phyloP scores from a whole-genome alignment of 2,329 filamentous ascomycete species.

The Setomelanomma holmii region DNA sequence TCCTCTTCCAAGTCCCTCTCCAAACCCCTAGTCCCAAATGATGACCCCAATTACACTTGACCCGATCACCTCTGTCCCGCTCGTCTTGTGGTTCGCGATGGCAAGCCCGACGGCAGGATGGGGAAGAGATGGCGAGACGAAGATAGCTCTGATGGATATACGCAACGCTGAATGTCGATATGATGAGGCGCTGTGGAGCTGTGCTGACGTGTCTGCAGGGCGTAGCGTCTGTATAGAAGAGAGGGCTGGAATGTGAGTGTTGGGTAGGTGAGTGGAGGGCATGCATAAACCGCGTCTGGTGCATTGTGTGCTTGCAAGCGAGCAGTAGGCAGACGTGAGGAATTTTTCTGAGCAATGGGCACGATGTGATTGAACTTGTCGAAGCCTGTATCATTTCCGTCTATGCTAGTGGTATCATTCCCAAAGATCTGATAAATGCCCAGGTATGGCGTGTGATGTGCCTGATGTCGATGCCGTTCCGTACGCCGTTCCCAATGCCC shows the following conservation, averaged over 20 bases:
- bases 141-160: constrained; percentile 5
- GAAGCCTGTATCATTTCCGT: not conserved
- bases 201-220: not conserved
- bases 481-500: not conserved
- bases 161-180: not conserved
- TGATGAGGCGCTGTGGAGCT: not conserved
- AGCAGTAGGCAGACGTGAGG: too few species aligned
- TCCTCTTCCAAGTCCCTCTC: not conserved
- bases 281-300: too few species aligned
- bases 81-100: not conserved
- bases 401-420: not conserved
- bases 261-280: too few species aligned
- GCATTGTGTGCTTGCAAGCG: too few species aligned
- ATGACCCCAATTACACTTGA: constrained; percentile 11
- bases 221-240: too few species aligned
- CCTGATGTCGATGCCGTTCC: not conserved
- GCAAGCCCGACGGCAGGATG: not conserved
- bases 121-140: not conserved
- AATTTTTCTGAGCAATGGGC: too few species aligned
- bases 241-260: too few species aligned
- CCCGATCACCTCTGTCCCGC: constrained; percentile 1
- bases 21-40: not conserved
- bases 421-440: not conserved
- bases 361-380: not conserved
- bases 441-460: not conserved